Conservation (phyloP, 768 basidiomycete genomes). For the Lentinula raphanica region DNA sequence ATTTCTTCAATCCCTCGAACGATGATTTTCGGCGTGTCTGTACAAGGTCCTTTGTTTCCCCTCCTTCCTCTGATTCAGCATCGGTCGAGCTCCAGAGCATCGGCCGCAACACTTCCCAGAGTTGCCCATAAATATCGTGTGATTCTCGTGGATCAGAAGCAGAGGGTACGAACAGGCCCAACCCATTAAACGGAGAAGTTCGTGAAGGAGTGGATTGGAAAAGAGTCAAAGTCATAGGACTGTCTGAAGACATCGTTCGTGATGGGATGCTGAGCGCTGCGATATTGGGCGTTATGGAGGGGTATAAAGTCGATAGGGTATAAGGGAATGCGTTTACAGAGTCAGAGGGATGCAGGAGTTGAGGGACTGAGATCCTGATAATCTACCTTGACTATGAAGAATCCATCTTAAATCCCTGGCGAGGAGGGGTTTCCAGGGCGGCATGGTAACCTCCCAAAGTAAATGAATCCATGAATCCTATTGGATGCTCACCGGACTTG, state of each 20-base stretch:
- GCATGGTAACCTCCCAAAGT: background rate
- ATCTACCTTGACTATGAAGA: background rate
- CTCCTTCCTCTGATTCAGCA: background rate
- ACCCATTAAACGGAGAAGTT: slow-evolving; percentile 6
- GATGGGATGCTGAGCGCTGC: background rate
- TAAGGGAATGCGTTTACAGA: background rate
- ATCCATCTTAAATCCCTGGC: background rate
- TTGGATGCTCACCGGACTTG: background rate
- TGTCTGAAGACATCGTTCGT: background rate
- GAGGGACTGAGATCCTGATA: background rate
- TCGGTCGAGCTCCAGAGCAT: background rate
- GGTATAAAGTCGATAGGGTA: background rate
- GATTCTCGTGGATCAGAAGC: slow-evolving; percentile 1
- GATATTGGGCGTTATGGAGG: background rate
- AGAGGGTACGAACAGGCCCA: slow-evolving; percentile 7
- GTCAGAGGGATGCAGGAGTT: background rate
- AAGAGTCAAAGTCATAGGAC: slow-evolving; percentile 1
- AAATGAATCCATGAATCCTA: too few relatives aligned
- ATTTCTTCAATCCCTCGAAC: background rate
- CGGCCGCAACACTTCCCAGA: slow-evolving; percentile 6
- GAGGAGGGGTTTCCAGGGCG: background rate
- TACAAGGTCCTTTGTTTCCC: background rate
- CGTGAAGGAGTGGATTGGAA: slow-evolving; percentile 6
- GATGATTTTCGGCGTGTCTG: background rate
- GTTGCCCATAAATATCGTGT: slow-evolving; percentile 6